A percentile compares a stretch with the other conserved stretches of the same genome.
Conservation (phyloP, 345 rosid species). For the thale cress (Arabidopsis thaliana) region DNA sequence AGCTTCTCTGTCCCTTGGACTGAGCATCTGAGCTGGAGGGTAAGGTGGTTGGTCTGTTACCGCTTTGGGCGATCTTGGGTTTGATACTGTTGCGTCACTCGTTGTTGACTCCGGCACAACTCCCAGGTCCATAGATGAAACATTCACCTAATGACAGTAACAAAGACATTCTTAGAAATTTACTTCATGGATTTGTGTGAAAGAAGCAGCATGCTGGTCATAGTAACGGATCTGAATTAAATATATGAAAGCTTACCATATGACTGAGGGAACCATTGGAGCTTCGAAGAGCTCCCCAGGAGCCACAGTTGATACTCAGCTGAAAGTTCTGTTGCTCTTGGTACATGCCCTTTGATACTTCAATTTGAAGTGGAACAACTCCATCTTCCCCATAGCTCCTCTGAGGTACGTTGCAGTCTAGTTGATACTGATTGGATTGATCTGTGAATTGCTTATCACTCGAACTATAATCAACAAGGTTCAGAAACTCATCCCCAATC, state of each 20-base stretch:
- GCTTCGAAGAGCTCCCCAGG: slow-evolving; percentile 46
- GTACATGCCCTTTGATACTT: slow-evolving; percentile 24
- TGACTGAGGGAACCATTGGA: slow-evolving; percentile 67
- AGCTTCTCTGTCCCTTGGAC: slow-evolving; percentile 87
- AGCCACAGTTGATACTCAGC: slow-evolving; percentile 63
- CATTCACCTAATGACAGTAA: background rate
- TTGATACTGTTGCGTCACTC: slow-evolving; percentile 62
- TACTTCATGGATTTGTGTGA: background rate
- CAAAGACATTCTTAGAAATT: background rate
- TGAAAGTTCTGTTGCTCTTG: slow-evolving; percentile 50
- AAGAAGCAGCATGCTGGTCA: background rate
- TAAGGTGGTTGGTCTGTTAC: slow-evolving; percentile 63
- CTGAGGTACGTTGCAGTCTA: slow-evolving; percentile 34
- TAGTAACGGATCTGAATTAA: background rate
- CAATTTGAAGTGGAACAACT: slow-evolving; percentile 38
- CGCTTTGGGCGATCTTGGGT: slow-evolving; percentile 60
- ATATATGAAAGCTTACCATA: slow-evolving; percentile 22
- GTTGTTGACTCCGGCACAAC: slow-evolving; percentile 71
- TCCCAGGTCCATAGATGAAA: slow-evolving; percentile 35
- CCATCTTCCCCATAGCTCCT: slow-evolving; percentile 37
- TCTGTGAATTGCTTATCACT: slow-evolving; percentile 36
- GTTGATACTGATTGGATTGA: slow-evolving; percentile 29
- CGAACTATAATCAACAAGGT: slow-evolving; percentile 67
- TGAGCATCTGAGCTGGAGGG: slow-evolving; percentile 59
- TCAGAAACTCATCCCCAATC: slow-evolving; percentile 70